A percentile compares a stretch with the other conserved stretches of the same genome.
phyloP scores from a whole-genome alignment of 371 early-diverging fungal genomes.

The Phascolomyces articulosus region DNA sequence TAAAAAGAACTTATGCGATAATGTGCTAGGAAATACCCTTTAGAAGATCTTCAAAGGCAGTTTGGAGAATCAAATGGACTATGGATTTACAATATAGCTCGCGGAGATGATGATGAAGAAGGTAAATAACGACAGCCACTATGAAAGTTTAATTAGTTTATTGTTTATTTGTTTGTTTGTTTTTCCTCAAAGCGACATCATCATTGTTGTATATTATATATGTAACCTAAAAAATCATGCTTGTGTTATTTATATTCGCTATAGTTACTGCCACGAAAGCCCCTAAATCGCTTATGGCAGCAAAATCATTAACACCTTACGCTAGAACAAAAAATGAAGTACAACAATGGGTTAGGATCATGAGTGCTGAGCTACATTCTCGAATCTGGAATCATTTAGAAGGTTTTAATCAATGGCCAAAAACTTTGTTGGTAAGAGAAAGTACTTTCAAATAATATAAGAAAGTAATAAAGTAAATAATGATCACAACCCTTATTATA shows the following conservation, averaged over 20 bases:
- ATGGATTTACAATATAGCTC: constrained; percentile 65
- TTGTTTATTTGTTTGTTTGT: background rate
- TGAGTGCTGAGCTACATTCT: constrained; percentile 58
- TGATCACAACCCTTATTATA: no score
- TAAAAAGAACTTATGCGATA: background rate
- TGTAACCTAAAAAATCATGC: no score
- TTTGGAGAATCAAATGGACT: constrained; percentile 48
- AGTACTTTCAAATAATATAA: no score
- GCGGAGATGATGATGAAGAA: constrained; percentile 66
- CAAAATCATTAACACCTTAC: constrained; percentile 55
- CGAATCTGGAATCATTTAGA: constrained; percentile 57
- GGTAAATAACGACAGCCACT: constrained; percentile 26
- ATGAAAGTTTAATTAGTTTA: background rate
- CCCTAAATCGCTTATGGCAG: constrained; percentile 62
- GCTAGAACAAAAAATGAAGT: constrained; percentile 30
- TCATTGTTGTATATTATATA: background rate
- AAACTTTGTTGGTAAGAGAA: constrained; percentile 35
- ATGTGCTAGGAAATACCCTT: constrained; percentile 27
- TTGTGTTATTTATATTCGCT: background rate
- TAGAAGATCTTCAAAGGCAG: constrained; percentile 37
- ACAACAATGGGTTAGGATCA: constrained; percentile 58
- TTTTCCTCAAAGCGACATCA: background rate
- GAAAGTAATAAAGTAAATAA: no score
- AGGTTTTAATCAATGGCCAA: constrained; percentile 57
- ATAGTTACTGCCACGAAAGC: constrained; percentile 49